A percentile compares a stretch with the other conserved stretches of the same genome.
These are phyloP conservation scores for Eremothecium sinecaudum DNA, from an alignment of 1,139 yeast genomes.

Conservation along the genomic window DNA sequence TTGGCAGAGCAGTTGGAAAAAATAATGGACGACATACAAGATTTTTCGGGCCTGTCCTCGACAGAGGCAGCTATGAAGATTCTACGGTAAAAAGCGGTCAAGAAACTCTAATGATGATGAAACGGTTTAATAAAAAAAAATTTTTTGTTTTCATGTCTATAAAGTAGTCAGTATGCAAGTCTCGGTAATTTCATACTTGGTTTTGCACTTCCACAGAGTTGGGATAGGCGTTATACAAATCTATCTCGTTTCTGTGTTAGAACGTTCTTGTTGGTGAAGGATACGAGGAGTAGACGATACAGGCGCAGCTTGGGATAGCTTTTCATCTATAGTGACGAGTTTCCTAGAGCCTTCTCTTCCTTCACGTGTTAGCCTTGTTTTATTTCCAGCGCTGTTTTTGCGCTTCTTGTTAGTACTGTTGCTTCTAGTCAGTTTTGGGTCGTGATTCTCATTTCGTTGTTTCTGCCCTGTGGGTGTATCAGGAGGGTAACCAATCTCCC, in stretches of 20 bases:
- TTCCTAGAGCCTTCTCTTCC: too few relatives aligned
- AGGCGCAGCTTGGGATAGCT: too few relatives aligned
- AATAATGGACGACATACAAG: conserved; percentile 3
- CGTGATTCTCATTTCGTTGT: not conserved
- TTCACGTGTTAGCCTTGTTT: too few relatives aligned
- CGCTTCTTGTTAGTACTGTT: too few relatives aligned
- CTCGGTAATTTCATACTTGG: conserved; percentile 1
- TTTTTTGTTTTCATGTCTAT: conserved; percentile 3
- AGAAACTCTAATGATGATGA: not conserved
- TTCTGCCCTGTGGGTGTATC: too few relatives aligned
- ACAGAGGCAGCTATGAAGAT: conserved; percentile 8
- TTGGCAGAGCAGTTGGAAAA: conserved; percentile 1
- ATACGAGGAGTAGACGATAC: too few relatives aligned
- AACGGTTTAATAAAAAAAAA: not conserved
- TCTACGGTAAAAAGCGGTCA: not conserved
- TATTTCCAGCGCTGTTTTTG: too few relatives aligned
- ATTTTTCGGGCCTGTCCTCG: conserved; percentile 8
- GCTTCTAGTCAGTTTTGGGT: not conserved
- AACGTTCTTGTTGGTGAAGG: too few relatives aligned
- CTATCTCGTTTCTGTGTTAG: too few relatives aligned
- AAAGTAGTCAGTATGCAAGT: conserved; percentile 1
- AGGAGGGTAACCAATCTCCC: too few relatives aligned
- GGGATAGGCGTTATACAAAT: too few relatives aligned
- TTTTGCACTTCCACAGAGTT: conserved; percentile 2
- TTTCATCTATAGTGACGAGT: too few relatives aligned